Evolutionary conservation across 2,329 filamentous ascomycete species (phyloP), one percentile per base, ranked within the genome.

Genomic region (Fusarium sp.): DNA sequence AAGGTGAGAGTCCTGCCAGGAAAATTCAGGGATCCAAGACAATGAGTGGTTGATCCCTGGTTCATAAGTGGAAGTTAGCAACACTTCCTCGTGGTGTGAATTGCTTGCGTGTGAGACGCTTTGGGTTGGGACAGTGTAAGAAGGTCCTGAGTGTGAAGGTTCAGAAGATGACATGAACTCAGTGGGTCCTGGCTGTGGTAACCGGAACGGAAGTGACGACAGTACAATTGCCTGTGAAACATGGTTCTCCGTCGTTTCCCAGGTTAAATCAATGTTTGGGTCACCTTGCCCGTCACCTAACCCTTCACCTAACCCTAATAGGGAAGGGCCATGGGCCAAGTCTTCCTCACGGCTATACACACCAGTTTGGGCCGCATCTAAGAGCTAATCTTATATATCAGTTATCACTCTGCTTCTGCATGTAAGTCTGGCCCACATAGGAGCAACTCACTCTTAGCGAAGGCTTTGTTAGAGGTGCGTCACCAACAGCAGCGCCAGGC

Each of bases 361-460:
- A 13, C 39, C 18, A 27, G 4, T n/a, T 1, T 0, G 3, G 3
- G 20, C 12, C 15, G 3, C 4, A 0, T 65, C 35, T 17, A 3
- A 0, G 2, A 2, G 0, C 62, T 65, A 4, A 4, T 11, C 8
- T 29, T 14, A 8, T n/a, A 4, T 15, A n/a, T 44, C 22, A 39
- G 17, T 18, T 18, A 9, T 7, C 0, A 3, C 10, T 15, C 18
- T 31, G 0, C 12, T 5, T 4, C 6, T 3, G 0, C 3, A 29
- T 12, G 0, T 9, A 8, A 7, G 0, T 5, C 0, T 7, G 4
- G 1, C 10, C 4, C 0, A 9, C 1, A 7, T 9, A n/a, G n/a
- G 0, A 14, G 10, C 22, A 4, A 45, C 63, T 66, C 5, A 65
- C 61, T 7, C 1, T 39, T 1, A 50, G 27, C 13, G 61, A 41